A percentile compares a stretch with the other conserved stretches of the same genome.
Conservation (phyloP, 345 rosid species). For the Eucalyptus pauciflora region DNA sequence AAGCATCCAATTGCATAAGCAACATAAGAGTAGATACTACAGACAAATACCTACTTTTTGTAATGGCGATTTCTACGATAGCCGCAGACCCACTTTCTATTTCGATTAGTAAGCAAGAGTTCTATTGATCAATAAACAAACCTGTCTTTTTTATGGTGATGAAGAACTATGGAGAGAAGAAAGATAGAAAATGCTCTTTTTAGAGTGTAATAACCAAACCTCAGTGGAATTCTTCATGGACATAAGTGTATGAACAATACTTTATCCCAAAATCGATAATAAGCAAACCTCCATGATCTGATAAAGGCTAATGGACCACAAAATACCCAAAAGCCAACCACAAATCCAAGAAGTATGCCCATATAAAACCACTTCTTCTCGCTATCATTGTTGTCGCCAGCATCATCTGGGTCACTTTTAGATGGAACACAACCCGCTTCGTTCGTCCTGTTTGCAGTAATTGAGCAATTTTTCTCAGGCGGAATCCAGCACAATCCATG, state of each 20-base stretch:
- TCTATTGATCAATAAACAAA: no score
- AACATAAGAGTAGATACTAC: neutral
- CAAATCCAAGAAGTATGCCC: neutral
- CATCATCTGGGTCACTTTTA: neutral
- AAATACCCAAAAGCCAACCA: neutral
- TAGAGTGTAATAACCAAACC: no score
- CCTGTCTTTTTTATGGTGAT: constrained; percentile 1
- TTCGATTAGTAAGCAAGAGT: neutral
- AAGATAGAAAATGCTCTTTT: no score
- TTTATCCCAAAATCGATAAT: neutral
- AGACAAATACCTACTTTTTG: no score
- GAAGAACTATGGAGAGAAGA: neutral
- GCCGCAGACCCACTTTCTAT: neutral
- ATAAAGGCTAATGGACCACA: neutral
- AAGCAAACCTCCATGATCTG: neutral
- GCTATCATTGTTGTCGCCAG: neutral
- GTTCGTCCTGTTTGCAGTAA: neutral
- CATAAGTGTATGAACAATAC: no score
- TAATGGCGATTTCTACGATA: no score
- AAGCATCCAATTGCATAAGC: neutral
- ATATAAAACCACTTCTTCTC: neutral
- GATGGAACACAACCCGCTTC: neutral
- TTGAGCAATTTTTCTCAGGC: neutral
- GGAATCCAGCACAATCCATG: no score
- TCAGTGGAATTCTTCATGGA: no score